These are phyloP conservation scores for Jimgerdemannia lactiflua DNA, from an alignment of 192 early-diverging fungal genomes.

Conservation along the genomic window DNA sequence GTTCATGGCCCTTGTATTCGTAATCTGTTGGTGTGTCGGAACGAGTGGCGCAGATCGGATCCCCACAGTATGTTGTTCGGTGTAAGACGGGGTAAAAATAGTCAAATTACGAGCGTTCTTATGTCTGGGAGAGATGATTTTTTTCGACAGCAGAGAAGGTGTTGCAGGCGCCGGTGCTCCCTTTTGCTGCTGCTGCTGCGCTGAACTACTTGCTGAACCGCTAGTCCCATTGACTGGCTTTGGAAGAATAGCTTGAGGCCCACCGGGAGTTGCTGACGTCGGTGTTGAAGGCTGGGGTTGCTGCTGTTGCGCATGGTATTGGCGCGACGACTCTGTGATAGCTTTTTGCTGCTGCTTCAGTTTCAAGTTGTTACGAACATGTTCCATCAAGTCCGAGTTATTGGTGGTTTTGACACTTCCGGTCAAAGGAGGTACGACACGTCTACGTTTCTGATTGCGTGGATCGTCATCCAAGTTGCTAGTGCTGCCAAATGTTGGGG, in stretches of 20 bases:
- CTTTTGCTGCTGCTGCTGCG: conserved; percentile 9
- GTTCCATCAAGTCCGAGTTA: conserved; percentile 49
- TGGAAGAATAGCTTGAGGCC: conserved; percentile 2
- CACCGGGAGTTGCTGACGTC: conserved; percentile 16
- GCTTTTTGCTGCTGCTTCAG: conserved; percentile 65
- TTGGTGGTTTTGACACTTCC: conserved; percentile 15
- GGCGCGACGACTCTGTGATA: conserved; percentile 48
- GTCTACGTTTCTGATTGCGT: conserved; percentile 31
- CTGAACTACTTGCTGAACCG: conserved; percentile 23
- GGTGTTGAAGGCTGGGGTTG: conserved; percentile 21
- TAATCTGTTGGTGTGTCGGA: conserved; percentile 20
- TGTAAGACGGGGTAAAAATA: conserved; percentile 48
- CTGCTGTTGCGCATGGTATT: conserved; percentile 10
- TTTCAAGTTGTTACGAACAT: conserved; percentile 44
- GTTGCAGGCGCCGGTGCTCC: conserved; percentile 24
- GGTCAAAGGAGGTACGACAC: conserved; percentile 18
- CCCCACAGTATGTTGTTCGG: conserved; percentile 29
- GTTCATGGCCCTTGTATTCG: conserved; percentile 14
- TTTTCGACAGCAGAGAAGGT: conserved; percentile 15
- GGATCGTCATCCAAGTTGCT: conserved; percentile 22
- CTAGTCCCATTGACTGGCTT: conserved; percentile 10
- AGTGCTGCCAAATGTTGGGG: neutral
- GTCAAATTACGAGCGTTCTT: conserved; percentile 47
- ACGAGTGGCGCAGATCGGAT: conserved; percentile 50
- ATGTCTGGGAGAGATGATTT: conserved; percentile 34